Evolutionary conservation across 768 basidiomycete species (phyloP), one percentile per base, ranked within the genome.

Genomic region (Termitomyces sp.): DNA sequence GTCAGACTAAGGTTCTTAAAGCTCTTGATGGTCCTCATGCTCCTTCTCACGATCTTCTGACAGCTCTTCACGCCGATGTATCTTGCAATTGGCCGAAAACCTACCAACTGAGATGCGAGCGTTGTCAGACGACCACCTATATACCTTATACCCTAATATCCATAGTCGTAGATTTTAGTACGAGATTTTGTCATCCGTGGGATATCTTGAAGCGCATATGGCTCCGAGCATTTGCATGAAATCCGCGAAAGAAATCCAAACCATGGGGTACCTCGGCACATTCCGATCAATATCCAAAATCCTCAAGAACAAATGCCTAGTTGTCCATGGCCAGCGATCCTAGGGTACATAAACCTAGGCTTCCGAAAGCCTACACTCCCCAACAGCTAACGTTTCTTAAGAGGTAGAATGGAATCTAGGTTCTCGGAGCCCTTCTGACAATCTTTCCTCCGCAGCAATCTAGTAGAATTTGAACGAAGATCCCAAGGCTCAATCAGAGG

Each of bases 21-120:
- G n/a, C 14, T n/a, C 14, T 7, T 38, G 36, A 52, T 11, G 48
- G n/a, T 31, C 7, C 11, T 60, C 20, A 49, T 49, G 17, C 9
- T 58, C 3, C n/a, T 29, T 34, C 42, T 54, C 50, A 57, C 47
- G 59, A 51, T 15, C 15, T 60, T 68, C 57, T 45, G 56, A 34
- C 68, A 93, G 92, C 80, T 94, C 11, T 94, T 94, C 74, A 93
- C 92, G 9, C 92, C 92, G 0, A 94, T 94, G 92, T 91, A 88
- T 67, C 75, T 93, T 20, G 88, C 85, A 37, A 68, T 93, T 43
- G 77, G 76, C 65, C 77, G 83, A 69, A 87, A 87, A 71, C 85
- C 85, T 56, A 63, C 64, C 63, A 79, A 79, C 63, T 83, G 58
- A 63, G 47, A 43, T 40, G 14, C 29, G 48, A 49, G 4, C 20